These are phyloP conservation scores for Cryphonectria naterciae DNA, from an alignment of 2,329 filamentous ascomycete species.

Conservation along the genomic window DNA sequence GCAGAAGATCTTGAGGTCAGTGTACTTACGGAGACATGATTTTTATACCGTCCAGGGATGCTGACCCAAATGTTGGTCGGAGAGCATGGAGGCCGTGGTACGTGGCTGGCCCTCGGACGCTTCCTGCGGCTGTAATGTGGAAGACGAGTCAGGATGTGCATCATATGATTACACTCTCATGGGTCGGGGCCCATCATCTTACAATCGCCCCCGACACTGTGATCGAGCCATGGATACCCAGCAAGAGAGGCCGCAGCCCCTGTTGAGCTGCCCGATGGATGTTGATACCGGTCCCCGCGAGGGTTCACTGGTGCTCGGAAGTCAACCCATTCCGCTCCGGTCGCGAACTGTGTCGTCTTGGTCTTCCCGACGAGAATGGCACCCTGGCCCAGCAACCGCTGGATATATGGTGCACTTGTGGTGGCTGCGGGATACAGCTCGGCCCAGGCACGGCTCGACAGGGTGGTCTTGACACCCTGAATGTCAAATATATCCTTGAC, in stretches of 20 bases:
- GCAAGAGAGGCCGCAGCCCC: slow-evolving; percentile 33
- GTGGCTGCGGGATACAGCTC: slow-evolving; percentile 52
- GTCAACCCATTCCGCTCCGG: slow-evolving; percentile 32
- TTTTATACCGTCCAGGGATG: slow-evolving; percentile 17
- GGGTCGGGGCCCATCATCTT: slow-evolving; percentile 38
- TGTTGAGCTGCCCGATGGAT: slow-evolving; percentile 30
- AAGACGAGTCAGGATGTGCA: not conserved
- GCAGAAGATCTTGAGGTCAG: too few species aligned
- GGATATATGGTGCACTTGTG: slow-evolving; percentile 54
- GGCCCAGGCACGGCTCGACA: slow-evolving; percentile 63
- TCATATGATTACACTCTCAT: slow-evolving; percentile 1
- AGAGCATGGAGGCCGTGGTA: slow-evolving; percentile 26
- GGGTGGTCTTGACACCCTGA: slow-evolving; percentile 56
- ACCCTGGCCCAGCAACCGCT: slow-evolving; percentile 62
- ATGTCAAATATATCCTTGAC: slow-evolving; percentile 42
- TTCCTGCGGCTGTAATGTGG: slow-evolving; percentile 14
- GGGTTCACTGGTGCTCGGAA: slow-evolving; percentile 37
- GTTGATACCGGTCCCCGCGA: slow-evolving; percentile 37
- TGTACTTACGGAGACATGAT: slow-evolving; percentile 23
- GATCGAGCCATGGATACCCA: slow-evolving; percentile 34
- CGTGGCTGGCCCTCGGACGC: slow-evolving; percentile 19
- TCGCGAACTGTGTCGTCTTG: slow-evolving; percentile 50
- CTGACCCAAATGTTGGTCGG: slow-evolving; percentile 17
- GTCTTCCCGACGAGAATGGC: slow-evolving; percentile 60
- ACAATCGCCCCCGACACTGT: slow-evolving; percentile 36